Evolutionary conservation across 2,329 filamentous ascomycete genomes (phyloP).

Genomic region (Hypoxylon sp.): DNA sequence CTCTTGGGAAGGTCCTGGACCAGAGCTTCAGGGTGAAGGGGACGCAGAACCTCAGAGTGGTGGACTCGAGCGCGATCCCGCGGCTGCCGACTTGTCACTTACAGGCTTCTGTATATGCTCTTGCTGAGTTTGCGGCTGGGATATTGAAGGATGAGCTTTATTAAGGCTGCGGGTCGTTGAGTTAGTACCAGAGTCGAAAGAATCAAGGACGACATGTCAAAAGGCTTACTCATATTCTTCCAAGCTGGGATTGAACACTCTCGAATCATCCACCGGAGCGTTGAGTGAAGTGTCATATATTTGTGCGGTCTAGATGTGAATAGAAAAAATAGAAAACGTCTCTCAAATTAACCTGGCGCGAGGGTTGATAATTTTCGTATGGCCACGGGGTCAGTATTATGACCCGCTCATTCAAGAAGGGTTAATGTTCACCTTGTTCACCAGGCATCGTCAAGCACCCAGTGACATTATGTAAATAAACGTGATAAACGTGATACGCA

Average conservation of each 20-base stretch:
- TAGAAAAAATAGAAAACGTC: no score
- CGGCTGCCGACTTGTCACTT: conserved; percentile 41
- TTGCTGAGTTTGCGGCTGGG: conserved; percentile 40
- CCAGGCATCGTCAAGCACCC: not conserved
- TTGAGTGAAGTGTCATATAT: no score
- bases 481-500: not conserved
- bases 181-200: no score
- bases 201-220: no score
- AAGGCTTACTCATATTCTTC: no score
- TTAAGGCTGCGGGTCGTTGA: not conserved
- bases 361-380: not conserved
- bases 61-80: conserved; percentile 42
- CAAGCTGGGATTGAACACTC: no score
- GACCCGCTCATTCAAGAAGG: not conserved
- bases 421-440: not conserved
- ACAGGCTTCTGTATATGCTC: conserved; percentile 39
- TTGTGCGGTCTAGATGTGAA: no score
- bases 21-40: conserved; percentile 42
- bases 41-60: conserved; percentile 39
- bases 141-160: conserved; percentile 26
- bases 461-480: not conserved
- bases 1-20: conserved; percentile 43
- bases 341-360: no score
- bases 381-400: not conserved
- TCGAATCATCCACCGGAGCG: no score